Percentiles rank a stretch among this genome's conserved stretches.
Conservation (phyloP, 73 alveolate genomes). For the Uronychia setigera region DNA sequence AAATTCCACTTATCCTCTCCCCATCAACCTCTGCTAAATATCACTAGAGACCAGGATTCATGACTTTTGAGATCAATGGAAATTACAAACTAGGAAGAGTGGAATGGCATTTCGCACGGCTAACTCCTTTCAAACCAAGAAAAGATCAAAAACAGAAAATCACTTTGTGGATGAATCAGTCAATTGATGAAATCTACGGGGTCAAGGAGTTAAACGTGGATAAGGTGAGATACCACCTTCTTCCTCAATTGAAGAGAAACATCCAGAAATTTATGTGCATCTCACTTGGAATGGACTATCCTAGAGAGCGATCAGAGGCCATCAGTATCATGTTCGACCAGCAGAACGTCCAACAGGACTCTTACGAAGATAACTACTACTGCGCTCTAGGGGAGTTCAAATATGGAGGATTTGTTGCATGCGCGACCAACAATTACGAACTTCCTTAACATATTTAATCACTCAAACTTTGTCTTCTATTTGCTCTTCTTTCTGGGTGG, state of each 20-base stretch:
- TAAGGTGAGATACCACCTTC: neutral
- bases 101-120: constrained; percentile 1
- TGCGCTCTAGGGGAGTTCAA: neutral
- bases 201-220: neutral
- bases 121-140: neutral
- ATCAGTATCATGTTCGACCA: neutral
- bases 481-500: too few species aligned
- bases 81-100: neutral
- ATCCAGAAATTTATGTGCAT: neutral
- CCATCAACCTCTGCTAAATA: neutral
- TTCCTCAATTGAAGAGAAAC: neutral
- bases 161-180: neutral
- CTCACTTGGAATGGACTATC: neutral
- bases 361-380: neutral
- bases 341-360: neutral
- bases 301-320: neutral
- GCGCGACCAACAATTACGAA: too few species aligned
- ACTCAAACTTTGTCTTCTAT: too few species aligned
- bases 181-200: neutral
- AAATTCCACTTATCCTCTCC: neutral
- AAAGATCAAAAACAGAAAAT: neutral
- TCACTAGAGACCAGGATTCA: neutral
- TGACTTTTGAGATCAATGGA: neutral
- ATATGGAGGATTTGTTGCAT: too few species aligned
- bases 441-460: too few species aligned